phyloP scores from a whole-genome alignment of 768 basidiomycete genomes.

The Auriscalpium vulgare region DNA sequence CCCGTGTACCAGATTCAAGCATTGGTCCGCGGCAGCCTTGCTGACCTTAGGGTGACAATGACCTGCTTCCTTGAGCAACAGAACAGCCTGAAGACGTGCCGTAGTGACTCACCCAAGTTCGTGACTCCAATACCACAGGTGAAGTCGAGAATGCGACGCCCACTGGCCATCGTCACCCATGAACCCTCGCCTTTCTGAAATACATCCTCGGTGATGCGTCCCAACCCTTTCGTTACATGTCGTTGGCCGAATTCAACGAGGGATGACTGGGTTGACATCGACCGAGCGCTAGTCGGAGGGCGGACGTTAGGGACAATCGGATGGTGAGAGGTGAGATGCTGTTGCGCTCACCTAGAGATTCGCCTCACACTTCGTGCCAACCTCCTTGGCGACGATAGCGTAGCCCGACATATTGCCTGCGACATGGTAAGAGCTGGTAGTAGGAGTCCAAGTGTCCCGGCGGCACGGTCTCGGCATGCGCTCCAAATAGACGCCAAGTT shows the following conservation, averaged over 20 bases:
- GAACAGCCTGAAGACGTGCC: not conserved
- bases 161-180: conserved; percentile 13
- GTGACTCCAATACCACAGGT: conserved; percentile 15
- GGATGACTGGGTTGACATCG: too few species aligned
- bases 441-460: too few species aligned
- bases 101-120: conserved; percentile 8
- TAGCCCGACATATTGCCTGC: too few species aligned
- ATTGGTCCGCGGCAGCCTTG: conserved; percentile 84
- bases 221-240: conserved; percentile 9
- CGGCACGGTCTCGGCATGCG: too few species aligned
- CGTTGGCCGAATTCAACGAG: conserved; percentile 2
- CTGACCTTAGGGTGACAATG: conserved; percentile 86
- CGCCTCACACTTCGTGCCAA: too few species aligned
- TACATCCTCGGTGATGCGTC: conserved; percentile 9
- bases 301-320: too few species aligned
- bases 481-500: too few species aligned
- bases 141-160: conserved; percentile 13
- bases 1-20: conserved; percentile 68
- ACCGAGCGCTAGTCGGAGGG: too few species aligned
- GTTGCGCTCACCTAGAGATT: too few species aligned
- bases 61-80: conserved; percentile 34
- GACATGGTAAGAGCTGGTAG: too few species aligned
- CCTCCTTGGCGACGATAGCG: too few species aligned
- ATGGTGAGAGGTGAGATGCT: too few species aligned
- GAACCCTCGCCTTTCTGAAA: conserved; percentile 8